Conservation (phyloP, 495 filamentous ascomycete species). For the Tetracladium setigerum region DNA sequence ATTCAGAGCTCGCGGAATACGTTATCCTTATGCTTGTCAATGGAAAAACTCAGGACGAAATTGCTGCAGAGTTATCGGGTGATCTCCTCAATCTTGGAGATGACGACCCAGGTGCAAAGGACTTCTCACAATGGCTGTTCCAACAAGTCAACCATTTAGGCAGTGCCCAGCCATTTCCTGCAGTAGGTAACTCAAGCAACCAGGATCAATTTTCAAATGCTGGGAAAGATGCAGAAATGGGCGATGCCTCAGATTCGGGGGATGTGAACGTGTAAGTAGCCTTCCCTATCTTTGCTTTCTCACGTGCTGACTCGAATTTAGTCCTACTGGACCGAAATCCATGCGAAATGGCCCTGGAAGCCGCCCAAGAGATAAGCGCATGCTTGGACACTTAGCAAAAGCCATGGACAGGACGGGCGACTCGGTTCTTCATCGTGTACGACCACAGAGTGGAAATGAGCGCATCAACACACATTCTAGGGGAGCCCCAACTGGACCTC, state of each 20-base stretch:
- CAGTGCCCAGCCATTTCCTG: conserved; percentile 25
- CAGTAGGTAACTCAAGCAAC: not conserved
- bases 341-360: conserved; percentile 73
- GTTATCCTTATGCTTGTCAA: conserved; percentile 95
- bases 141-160: conserved; percentile 66
- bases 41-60: conserved; percentile 82
- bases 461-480: conserved; percentile 70
- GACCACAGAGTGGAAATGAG: conserved; percentile 56
- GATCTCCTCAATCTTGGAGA: conserved; percentile 79
- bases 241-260: conserved; percentile 35
- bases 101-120: conserved; percentile 72
- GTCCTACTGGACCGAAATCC: conserved; percentile 89
- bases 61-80: conserved; percentile 79
- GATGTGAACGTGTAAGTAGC: conserved; percentile 63
- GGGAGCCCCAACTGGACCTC: conserved; percentile 65
- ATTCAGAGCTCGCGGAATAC: conserved; percentile 84
- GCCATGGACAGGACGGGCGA: conserved; percentile 75
- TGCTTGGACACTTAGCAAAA: conserved; percentile 82
- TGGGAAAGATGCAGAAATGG: conserved; percentile 60
- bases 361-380: conserved; percentile 54
- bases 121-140: conserved; percentile 89
- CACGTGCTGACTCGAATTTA: conserved; percentile 26
- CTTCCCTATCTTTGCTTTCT: conserved; percentile 14
- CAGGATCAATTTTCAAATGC: not conserved
- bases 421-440: conserved; percentile 71